Evolutionary conservation across 345 rosid genomes (phyloP).

Genomic region (Salix exigua): DNA sequence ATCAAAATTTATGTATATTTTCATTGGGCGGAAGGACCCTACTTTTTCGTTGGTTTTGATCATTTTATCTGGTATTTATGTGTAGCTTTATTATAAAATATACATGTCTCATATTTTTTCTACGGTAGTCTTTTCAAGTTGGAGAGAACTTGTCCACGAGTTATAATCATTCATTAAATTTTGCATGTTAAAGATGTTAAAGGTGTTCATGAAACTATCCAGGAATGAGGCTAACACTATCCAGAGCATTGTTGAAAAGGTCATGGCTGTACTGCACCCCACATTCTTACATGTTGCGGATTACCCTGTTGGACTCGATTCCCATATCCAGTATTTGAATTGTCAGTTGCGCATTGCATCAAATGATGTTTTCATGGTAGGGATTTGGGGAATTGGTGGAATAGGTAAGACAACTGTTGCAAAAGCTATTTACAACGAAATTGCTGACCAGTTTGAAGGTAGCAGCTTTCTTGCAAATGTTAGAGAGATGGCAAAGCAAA

Average conservation of each 20-base stretch:
- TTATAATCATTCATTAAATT: too few relatives aligned
- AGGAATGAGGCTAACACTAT: slow-evolving; percentile 19
- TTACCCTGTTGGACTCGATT: slow-evolving; percentile 13
- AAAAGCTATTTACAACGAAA: background rate
- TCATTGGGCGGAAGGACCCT: too few relatives aligned
- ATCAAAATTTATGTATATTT: too few relatives aligned
- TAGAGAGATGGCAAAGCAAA: slow-evolving; percentile 3
- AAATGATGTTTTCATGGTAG: slow-evolving; percentile 6
- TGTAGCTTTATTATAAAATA: too few relatives aligned
- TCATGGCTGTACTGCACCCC: background rate
- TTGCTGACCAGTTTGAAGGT: background rate
- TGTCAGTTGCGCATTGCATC: background rate
- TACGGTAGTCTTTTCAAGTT: too few relatives aligned
- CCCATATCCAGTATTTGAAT: background rate
- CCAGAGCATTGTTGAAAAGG: slow-evolving; percentile 12
- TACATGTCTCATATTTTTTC: too few relatives aligned
- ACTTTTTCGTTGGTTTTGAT: too few relatives aligned
- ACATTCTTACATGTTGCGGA: background rate
- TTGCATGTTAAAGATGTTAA: too few relatives aligned
- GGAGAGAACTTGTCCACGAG: too few relatives aligned
- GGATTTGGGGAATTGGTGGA: slow-evolving; percentile 24
- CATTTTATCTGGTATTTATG: too few relatives aligned
- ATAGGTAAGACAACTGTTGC: slow-evolving; percentile 18
- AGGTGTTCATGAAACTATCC: background rate
- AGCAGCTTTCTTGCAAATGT: slow-evolving; percentile 13